Percentiles rank a stretch among this genome's conserved stretches.
phyloP scores from a whole-genome alignment of 2,329 filamentous ascomycete species.

The Sporothrix pseudoabietina region DNA sequence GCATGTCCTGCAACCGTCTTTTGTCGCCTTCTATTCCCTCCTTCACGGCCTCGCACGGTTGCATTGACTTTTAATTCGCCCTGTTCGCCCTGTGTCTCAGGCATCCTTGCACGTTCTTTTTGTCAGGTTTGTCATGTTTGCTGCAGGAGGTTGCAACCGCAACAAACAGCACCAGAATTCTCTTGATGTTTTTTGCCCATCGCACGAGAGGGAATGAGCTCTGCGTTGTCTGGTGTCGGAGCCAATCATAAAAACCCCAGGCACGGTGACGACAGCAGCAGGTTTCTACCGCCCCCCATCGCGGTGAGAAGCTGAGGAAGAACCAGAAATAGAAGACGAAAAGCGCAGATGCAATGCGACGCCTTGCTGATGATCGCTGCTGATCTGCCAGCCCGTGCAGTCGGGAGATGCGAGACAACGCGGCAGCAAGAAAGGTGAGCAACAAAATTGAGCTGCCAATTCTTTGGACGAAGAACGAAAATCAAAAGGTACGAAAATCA shows the following conservation, averaged over 20 bases:
- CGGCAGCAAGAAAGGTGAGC: background rate
- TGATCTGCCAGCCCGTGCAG: slow-evolving; percentile 18
- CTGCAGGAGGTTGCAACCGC: background rate
- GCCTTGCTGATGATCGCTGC: slow-evolving; percentile 20
- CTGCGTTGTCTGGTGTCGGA: background rate
- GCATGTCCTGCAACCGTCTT: slow-evolving; percentile 16
- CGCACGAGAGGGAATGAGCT: slow-evolving; percentile 3
- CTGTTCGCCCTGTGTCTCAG: slow-evolving; percentile 11
- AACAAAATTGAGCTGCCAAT: background rate
- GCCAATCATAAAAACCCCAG: slow-evolving; percentile 6
- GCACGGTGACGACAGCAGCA: slow-evolving; percentile 8
- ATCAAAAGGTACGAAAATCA: background rate
- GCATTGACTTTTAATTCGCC: slow-evolving; percentile 4
- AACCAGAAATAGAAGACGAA: background rate
- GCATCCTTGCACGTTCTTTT: background rate
- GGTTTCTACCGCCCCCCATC: background rate
- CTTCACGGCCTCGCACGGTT: background rate
- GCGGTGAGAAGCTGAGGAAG: background rate
- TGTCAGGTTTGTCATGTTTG: background rate
- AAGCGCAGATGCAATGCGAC: slow-evolving; percentile 14
- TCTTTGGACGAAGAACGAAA: background rate
- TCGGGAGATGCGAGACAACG: slow-evolving; percentile 15
- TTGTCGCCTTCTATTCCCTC: background rate
- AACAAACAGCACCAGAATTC: background rate
- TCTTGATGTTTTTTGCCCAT: background rate